Percentiles rank a stretch among this genome's conserved stretches.
Conservation (phyloP, 441 rosid genomes). For the Erysimum cheiri region DNA sequence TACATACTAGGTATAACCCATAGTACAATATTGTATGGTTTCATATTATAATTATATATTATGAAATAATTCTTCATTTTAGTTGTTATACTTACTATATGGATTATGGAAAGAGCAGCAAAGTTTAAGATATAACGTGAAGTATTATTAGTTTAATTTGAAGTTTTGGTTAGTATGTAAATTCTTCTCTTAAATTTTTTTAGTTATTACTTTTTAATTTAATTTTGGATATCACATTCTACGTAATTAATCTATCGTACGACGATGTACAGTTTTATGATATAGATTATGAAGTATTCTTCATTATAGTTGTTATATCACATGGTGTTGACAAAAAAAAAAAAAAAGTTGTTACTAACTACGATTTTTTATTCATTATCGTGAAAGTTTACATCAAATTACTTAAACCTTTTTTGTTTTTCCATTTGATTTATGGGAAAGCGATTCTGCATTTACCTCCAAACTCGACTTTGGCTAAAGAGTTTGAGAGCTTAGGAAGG, state of each 20-base stretch:
- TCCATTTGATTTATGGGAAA: constrained; percentile 37
- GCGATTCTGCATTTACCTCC: constrained; percentile 72
- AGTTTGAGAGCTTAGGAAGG: constrained; percentile 59
- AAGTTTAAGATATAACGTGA: background rate
- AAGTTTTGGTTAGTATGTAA: background rate
- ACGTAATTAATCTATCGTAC: background rate
- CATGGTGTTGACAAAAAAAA: too few relatives aligned
- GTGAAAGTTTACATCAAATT: background rate
- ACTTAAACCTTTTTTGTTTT: background rate
- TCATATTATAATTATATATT: background rate
- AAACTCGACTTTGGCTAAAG: constrained; percentile 68
- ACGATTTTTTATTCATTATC: background rate
- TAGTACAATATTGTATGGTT: background rate
- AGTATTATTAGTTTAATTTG: background rate
- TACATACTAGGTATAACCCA: background rate
- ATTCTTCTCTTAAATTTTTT: background rate
- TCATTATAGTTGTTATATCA: background rate
- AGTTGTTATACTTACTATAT: constrained; percentile 4
- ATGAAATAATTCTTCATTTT: background rate
- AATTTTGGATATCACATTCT: background rate
- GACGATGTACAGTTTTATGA: background rate
- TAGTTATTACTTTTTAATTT: background rate
- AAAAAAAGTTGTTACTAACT: background rate
- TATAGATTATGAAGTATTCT: background rate
- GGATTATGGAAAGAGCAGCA: background rate